Evolutionary conservation across 345 rosid genomes (phyloP), one percentile per base, ranked within the genome.

Genomic region (Erucastrum elatum): DNA sequence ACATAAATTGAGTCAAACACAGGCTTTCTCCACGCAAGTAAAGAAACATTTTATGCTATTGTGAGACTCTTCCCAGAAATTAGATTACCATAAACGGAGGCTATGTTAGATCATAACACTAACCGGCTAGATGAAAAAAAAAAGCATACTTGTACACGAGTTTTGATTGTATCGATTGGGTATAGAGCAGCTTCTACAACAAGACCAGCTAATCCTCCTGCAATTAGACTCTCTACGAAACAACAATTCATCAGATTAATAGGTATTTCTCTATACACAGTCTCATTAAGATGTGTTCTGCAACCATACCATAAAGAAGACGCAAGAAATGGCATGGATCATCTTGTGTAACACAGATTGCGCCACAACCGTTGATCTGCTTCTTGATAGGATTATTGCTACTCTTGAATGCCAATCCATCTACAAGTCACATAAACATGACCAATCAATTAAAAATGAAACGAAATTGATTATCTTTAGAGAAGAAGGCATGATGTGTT

Each of bases 161-260:
- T 93, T 84, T 90, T 93, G 65, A 91, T 88, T 2, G 98, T 93
- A 85, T 93, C 98, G 74, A 93, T 84, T 49, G 98, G 97, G 80
- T 93, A 93, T 53, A 93, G 75, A 66, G 89, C 88, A 15, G 98
- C 88, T 84, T 93, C 97, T 7, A 89, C 98, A 44, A 88, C 82
- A 76, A 90, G 88, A 71, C 98, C 98, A 76, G 95, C 94, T 21
- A 87, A 64, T 39, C 94, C 95, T 76, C 97, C 98, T 31, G 97
- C 89, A 51, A 91, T 59, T 64, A 86, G 72, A 34, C 88, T 87
- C 85, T 90, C 97, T 93, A 83, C 72, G 81, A 82, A 58, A 51
- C 13, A 76, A 6, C 3, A 35, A 13, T 5, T 49, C 26, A 53
- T 17, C 37, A 49, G 13, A 53, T n/a, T 5, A 5, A 7, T 8